These are phyloP conservation scores for Magnaporthiopsis incrustans DNA, from an alignment of 2,329 filamentous ascomycete species.

Conservation along the genomic window DNA sequence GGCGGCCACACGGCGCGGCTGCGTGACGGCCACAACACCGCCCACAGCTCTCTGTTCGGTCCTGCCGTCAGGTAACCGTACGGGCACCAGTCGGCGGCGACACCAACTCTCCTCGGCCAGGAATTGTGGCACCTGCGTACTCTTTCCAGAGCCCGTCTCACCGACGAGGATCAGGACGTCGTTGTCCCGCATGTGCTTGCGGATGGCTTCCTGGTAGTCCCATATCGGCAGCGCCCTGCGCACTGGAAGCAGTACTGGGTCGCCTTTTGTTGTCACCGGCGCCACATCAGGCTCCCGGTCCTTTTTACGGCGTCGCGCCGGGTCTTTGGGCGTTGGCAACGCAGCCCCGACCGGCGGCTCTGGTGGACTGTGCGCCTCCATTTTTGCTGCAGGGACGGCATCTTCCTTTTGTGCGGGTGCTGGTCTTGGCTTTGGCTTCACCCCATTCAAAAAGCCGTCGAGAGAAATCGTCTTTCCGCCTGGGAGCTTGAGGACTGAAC, in stretches of 20 bases:
- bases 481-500: constrained; percentile 31
- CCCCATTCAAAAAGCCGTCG: constrained; percentile 34
- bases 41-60: constrained; percentile 37
- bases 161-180: constrained; percentile 80
- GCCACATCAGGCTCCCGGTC: not conserved
- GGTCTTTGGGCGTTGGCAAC: not conserved
- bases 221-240: constrained; percentile 70
- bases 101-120: constrained; percentile 76
- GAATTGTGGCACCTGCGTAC: constrained; percentile 92
- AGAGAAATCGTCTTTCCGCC: constrained; percentile 41
- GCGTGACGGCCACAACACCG: constrained; percentile 85
- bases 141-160: constrained; percentile 95
- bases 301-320: not conserved
- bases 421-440: constrained; percentile 1
- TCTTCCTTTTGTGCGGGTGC: not conserved
- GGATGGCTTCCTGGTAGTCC: constrained; percentile 56
- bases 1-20: constrained; percentile 87
- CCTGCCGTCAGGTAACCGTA: constrained; percentile 26
- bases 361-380: not conserved
- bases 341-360: not conserved
- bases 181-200: constrained; percentile 41
- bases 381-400: not conserved
- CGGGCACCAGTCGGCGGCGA: constrained; percentile 41
- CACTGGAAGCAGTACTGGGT: constrained; percentile 1
- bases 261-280: not conserved